Conservation (phyloP, 148 eudicot species). For the Arctostaphylos glauca region DNA sequence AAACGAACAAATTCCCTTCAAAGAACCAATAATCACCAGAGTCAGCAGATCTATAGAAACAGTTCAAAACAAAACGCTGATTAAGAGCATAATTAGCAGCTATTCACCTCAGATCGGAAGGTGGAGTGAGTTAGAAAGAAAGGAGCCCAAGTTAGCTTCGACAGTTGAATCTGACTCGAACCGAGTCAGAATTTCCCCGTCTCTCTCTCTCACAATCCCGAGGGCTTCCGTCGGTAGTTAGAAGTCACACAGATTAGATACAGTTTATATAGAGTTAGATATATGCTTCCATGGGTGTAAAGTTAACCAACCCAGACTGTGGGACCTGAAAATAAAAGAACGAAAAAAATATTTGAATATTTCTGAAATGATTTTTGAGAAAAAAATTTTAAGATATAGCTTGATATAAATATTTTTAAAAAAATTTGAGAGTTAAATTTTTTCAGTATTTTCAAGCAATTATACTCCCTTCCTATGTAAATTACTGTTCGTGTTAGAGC, state of each 20-base stretch:
- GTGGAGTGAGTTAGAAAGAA: not conserved
- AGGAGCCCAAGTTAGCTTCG: not conserved
- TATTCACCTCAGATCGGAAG: constrained; percentile 9
- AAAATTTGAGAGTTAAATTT: no score
- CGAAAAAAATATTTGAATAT: no score
- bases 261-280: no score
- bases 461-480: no score
- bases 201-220: not conserved
- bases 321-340: no score
- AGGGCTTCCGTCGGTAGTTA: not conserved
- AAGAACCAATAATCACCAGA: not conserved
- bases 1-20: not conserved
- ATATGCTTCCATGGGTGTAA: no score
- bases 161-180: not conserved
- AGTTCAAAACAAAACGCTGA: not conserved
- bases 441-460: no score
- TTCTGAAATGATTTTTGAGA: no score
- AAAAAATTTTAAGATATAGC: no score
- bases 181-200: constrained; percentile 11
- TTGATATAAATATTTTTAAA: no score
- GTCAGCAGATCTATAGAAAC: not conserved
- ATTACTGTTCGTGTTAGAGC: no score
- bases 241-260: not conserved
- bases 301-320: no score
- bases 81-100: not conserved